These are phyloP conservation scores for Collybiopsis confluens DNA, from an alignment of 768 basidiomycete genomes.

Conservation along the genomic window DNA sequence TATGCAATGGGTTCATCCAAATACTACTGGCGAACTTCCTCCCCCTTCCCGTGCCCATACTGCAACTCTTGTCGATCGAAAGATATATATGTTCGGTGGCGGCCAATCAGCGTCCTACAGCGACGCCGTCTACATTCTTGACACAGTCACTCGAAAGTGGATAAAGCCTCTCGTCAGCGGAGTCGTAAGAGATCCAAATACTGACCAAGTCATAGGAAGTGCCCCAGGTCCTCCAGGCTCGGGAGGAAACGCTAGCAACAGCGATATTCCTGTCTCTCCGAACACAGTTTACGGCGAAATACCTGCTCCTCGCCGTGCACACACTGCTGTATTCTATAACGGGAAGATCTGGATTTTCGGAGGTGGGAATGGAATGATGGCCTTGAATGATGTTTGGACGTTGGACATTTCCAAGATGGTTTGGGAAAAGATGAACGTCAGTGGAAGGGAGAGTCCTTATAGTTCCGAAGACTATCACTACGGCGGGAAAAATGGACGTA, in stretches of 20 bases:
- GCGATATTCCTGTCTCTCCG: constrained; percentile 1
- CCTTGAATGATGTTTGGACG: constrained; percentile 88
- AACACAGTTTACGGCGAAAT: constrained; percentile 11
- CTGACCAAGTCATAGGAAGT: background rate
- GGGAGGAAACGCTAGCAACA: constrained; percentile 11
- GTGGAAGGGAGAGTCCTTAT: background rate
- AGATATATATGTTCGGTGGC: constrained; percentile 82
- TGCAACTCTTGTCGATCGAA: constrained; percentile 76
- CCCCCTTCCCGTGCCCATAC: constrained; percentile 87
- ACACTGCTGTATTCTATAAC: constrained; percentile 74
- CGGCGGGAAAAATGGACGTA: constrained; percentile 58
- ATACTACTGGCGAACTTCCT: constrained; percentile 72
- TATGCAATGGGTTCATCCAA: constrained; percentile 83
- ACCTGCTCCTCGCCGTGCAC: constrained; percentile 78
- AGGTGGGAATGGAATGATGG: constrained; percentile 90
- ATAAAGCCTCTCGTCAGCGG: constrained; percentile 31
- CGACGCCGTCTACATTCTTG: constrained; percentile 77
- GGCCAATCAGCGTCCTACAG: constrained; percentile 82
- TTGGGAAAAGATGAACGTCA: constrained; percentile 38
- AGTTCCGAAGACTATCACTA: constrained; percentile 25
- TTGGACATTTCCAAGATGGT: constrained; percentile 61
- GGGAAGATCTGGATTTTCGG: constrained; percentile 84
- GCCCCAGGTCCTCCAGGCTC: constrained; percentile 26
- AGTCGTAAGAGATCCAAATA: background rate
- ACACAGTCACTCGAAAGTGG: constrained; percentile 73